phyloP scores from a whole-genome alignment of 2,329 filamentous ascomycete genomes.

The Fusarium sublunatum region DNA sequence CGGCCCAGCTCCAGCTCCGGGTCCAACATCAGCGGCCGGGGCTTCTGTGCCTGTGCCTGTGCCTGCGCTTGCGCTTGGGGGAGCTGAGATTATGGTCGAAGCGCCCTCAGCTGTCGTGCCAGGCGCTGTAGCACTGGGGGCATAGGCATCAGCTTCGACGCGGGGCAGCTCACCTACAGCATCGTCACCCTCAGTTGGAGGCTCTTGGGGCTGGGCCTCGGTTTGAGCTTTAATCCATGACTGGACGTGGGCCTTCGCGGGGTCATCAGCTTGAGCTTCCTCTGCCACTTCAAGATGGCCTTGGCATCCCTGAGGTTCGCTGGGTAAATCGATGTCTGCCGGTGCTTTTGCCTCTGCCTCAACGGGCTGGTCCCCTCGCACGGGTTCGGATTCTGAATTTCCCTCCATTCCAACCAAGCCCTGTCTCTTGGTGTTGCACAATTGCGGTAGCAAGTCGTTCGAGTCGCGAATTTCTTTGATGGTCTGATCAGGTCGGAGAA shows the following conservation, averaged over 20 bases:
- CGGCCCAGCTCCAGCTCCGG: slow-evolving; percentile 21
- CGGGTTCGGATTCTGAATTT: slow-evolving; percentile 37
- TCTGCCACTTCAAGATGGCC: slow-evolving; percentile 11
- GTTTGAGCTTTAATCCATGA: slow-evolving; percentile 37
- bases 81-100: slow-evolving; percentile 26
- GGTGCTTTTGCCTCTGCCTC: slow-evolving; percentile 6
- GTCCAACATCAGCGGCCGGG: slow-evolving; percentile 11
- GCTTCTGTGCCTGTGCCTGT: slow-evolving; percentile 20
- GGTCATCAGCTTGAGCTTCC: slow-evolving; percentile 14
- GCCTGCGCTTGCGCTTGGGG: slow-evolving; percentile 10
- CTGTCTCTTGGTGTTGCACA: slow-evolving; percentile 23
- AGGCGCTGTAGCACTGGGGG: slow-evolving; percentile 17
- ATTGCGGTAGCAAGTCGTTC: slow-evolving; percentile 3
- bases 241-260: slow-evolving; percentile 28
- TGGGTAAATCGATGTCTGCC: slow-evolving; percentile 16
- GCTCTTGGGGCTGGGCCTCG: slow-evolving; percentile 29
- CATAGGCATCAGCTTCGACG: slow-evolving; percentile 22
- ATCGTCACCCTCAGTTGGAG: slow-evolving; percentile 28
- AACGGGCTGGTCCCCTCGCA: slow-evolving; percentile 19
- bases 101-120: slow-evolving; percentile 20
- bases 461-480: slow-evolving; percentile 7
- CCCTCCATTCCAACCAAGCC: slow-evolving; percentile 44
- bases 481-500: slow-evolving; percentile 13
- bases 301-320: slow-evolving; percentile 17
- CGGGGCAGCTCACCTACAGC: slow-evolving; percentile 32